Percentiles rank a stretch among this genome's conserved stretches.
Evolutionary conservation across 805 yeast species (phyloP).

Genomic region (Hanseniaspora lachancei): DNA sequence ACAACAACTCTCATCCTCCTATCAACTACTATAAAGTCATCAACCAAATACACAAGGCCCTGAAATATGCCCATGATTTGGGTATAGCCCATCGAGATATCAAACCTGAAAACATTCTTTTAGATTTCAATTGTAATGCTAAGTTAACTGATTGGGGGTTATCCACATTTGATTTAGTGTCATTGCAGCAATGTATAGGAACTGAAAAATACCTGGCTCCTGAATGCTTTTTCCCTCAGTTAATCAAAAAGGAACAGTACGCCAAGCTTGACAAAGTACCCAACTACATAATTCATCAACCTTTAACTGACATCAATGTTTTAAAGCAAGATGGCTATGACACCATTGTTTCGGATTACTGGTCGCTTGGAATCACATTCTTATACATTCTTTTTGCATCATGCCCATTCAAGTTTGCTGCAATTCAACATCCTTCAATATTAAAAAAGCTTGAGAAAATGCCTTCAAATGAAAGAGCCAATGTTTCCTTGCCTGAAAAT

Average conservation of each 20-base stretch:
- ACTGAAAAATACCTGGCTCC: constrained; percentile 91
- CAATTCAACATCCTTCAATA: constrained; percentile 46
- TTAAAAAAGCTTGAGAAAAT: neutral
- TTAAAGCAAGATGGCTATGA: constrained; percentile 34
- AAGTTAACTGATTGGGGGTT: constrained; percentile 69
- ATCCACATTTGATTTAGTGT: constrained; percentile 29
- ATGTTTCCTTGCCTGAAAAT: constrained; percentile 12
- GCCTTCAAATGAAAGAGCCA: neutral
- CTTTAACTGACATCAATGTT: neutral
- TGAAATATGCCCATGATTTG: constrained; percentile 40
- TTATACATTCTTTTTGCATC: constrained; percentile 69
- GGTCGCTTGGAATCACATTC: constrained; percentile 78
- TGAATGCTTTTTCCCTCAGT: constrained; percentile 41
- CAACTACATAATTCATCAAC: constrained; percentile 18
- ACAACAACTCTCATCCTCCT: constrained; percentile 6
- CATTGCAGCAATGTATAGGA: constrained; percentile 36
- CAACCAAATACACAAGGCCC: constrained; percentile 39
- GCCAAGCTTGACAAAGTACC: constrained; percentile 17
- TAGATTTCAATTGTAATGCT: constrained; percentile 38
- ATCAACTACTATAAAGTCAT: constrained; percentile 30
- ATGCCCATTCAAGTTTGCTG: constrained; percentile 67
- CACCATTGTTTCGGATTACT: constrained; percentile 65
- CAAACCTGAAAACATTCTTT: constrained; percentile 58
- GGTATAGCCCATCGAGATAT: constrained; percentile 60
- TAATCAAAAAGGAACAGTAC: constrained; percentile 27